Evolutionary conservation across 2,329 filamentous ascomycete species (phyloP).

Genomic region (Myriangium duriaei): DNA sequence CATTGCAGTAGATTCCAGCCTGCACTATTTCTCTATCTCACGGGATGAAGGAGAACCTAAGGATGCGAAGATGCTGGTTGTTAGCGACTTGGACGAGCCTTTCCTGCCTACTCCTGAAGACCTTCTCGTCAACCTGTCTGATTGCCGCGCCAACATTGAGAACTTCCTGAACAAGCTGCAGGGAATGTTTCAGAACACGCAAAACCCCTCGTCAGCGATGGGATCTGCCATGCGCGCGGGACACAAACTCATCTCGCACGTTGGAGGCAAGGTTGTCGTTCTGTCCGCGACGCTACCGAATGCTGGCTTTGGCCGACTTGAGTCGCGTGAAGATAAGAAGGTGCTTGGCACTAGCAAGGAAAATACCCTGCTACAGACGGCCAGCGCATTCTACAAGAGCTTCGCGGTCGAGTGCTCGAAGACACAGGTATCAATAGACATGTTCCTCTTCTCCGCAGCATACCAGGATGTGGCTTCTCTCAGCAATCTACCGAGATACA

Average conservation of each 20-base stretch:
- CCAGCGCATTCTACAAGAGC: constrained; percentile 95
- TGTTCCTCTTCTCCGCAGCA: constrained; percentile 92
- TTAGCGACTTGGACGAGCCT: constrained; percentile 90
- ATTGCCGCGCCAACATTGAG: constrained; percentile 84
- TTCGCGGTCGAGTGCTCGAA: constrained; percentile 98
- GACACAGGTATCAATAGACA: constrained; percentile 95
- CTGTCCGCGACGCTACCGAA: constrained; percentile 84
- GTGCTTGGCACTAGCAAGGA: constrained; percentile 89
- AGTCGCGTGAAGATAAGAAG: constrained; percentile 94
- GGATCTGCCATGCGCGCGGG: constrained; percentile 84
- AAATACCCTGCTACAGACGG: constrained; percentile 73
- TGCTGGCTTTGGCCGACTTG: constrained; percentile 75
- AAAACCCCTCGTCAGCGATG: constrained; percentile 84
- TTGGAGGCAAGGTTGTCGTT: constrained; percentile 90
- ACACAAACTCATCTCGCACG: constrained; percentile 87
- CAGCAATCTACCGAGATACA: constrained; percentile 90
- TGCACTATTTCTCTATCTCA: constrained; percentile 93
- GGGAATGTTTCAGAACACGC: constrained; percentile 92
- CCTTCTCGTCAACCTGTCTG: constrained; percentile 74
- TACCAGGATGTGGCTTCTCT: constrained; percentile 96
- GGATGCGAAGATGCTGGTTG: constrained; percentile 82
- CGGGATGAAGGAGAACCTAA: constrained; percentile 74
- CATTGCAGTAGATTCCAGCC: constrained; percentile 82
- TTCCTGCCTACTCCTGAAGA: constrained; percentile 91
- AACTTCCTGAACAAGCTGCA: constrained; percentile 82